phyloP scores from a whole-genome alignment of 768 basidiomycete species.

The Hysterangium stoloniferum region DNA sequence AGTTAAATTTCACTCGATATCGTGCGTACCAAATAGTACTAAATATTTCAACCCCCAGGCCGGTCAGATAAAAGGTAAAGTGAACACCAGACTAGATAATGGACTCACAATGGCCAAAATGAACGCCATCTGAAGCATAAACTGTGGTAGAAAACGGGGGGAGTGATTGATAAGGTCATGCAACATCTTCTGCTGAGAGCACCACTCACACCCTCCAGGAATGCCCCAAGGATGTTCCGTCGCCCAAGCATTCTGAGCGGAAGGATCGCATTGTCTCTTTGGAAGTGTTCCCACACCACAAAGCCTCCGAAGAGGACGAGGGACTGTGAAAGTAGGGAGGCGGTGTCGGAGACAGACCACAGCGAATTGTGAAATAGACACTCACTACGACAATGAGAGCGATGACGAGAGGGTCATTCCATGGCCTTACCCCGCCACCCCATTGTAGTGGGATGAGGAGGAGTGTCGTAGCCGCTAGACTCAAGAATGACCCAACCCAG shows the following conservation, averaged over 20 bases:
- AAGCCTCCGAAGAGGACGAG: conserved; percentile 22
- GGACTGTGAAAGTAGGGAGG: conserved; percentile 20
- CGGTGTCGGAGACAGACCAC: neutral
- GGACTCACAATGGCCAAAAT: conserved; percentile 15
- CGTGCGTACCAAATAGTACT: conserved; percentile 4
- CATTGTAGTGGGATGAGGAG: conserved; percentile 39
- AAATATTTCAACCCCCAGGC: no score
- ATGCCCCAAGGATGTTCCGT: conserved; percentile 24
- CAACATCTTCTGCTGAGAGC: neutral
- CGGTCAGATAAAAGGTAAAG: neutral
- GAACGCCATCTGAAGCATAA: conserved; percentile 17
- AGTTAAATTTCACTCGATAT: neutral
- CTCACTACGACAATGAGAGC: conserved; percentile 12
- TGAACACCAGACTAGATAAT: neutral
- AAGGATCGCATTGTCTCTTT: conserved; percentile 32
- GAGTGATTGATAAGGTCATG: conserved; percentile 12
- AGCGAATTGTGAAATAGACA: neutral
- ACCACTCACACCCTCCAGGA: conserved; percentile 18
- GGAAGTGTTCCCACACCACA: conserved; percentile 28
- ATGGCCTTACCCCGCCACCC: conserved; percentile 40
- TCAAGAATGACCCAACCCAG: conserved; percentile 31
- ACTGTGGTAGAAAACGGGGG: neutral
- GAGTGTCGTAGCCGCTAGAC: conserved; percentile 29
- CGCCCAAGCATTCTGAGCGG: conserved; percentile 27
- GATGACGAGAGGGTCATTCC: conserved; percentile 33